Evolutionary conservation across 257 asterid genomes (phyloP).

Genomic region (Asclepias syriaca): DNA sequence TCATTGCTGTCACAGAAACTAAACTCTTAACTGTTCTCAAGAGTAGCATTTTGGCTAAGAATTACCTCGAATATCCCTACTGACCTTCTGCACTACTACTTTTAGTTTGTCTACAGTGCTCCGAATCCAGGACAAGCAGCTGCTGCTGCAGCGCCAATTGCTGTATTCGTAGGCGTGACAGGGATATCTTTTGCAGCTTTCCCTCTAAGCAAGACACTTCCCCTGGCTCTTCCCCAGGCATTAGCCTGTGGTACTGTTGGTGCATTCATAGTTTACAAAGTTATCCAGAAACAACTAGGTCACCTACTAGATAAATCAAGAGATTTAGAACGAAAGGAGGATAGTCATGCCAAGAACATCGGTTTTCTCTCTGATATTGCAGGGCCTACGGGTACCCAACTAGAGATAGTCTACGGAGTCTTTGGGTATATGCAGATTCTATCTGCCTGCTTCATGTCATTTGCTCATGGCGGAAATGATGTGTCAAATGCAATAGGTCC

Average conservation of each 20-base stretch:
- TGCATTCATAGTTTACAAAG: conserved; percentile 52
- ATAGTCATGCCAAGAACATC: conserved; percentile 29
- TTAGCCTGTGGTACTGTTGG: conserved; percentile 59
- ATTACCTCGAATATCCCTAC: conserved; percentile 15
- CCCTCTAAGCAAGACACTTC: conserved; percentile 58
- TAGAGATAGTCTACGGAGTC: conserved; percentile 81
- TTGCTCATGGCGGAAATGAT: conserved; percentile 98
- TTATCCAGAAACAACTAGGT: conserved; percentile 71
- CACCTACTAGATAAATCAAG: conserved; percentile 59
- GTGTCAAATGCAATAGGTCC: conserved; percentile 96
- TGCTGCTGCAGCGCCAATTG: conserved; percentile 86
- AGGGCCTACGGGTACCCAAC: conserved; percentile 87
- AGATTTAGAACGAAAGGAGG: conserved; percentile 35
- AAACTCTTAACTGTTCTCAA: neutral
- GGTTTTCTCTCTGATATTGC: conserved; percentile 84
- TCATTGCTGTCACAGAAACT: neutral
- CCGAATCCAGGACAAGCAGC: conserved; percentile 96
- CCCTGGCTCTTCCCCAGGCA: conserved; percentile 55
- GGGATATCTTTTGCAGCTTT: conserved; percentile 74
- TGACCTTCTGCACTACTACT: conserved; percentile 35
- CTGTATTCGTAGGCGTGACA: conserved; percentile 75
- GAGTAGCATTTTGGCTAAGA: neutral
- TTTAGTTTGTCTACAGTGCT: conserved; percentile 92
- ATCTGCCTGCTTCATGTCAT: conserved; percentile 96
- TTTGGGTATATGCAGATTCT: conserved; percentile 90